Percentiles rank a stretch among this genome's conserved stretches.
phyloP scores from a whole-genome alignment of 345 rosid species.

The Euclidium syriacum region DNA sequence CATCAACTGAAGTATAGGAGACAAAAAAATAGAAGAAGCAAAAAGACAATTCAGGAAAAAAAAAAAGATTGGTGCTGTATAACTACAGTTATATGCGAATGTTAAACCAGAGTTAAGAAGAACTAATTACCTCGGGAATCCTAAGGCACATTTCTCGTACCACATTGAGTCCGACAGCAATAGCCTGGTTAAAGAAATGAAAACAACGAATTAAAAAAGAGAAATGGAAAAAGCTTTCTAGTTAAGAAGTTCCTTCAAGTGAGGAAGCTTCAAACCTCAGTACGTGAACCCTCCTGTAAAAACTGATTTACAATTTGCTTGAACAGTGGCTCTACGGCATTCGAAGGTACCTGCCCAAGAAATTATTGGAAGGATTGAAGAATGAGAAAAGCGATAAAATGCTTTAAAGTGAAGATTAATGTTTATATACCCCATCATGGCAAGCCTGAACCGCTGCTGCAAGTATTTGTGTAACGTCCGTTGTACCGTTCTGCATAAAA shows the following conservation, averaged over 20 bases:
- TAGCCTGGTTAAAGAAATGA: conserved; percentile 43
- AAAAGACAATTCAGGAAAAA: background rate
- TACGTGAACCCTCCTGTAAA: conserved; percentile 83
- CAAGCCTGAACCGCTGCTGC: conserved; percentile 97
- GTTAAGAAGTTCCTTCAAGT: background rate
- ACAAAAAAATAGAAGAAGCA: too few species aligned
- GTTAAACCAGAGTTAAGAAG: background rate
- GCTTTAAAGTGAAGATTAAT: conserved; percentile 11
- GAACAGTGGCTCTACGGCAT: conserved; percentile 94
- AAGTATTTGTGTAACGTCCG: conserved; percentile 80
- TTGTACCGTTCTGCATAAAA: too few species aligned
- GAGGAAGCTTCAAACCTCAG: conserved; percentile 53
- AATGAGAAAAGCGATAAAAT: background rate
- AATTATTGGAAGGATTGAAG: background rate
- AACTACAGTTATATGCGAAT: too few species aligned
- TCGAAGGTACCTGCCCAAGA: conserved; percentile 83
- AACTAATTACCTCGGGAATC: conserved; percentile 69
- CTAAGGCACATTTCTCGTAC: conserved; percentile 91
- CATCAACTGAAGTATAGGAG: conserved; percentile 93
- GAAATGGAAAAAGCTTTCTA: background rate
- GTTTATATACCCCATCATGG: conserved; percentile 78
- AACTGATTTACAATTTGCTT: conserved; percentile 91
- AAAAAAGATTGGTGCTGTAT: too few species aligned
- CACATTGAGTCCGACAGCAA: conserved; percentile 89
- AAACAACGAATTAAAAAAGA: background rate